Conservation (phyloP, 108 stramenopile species). For the Nitzschia inconspicua region DNA sequence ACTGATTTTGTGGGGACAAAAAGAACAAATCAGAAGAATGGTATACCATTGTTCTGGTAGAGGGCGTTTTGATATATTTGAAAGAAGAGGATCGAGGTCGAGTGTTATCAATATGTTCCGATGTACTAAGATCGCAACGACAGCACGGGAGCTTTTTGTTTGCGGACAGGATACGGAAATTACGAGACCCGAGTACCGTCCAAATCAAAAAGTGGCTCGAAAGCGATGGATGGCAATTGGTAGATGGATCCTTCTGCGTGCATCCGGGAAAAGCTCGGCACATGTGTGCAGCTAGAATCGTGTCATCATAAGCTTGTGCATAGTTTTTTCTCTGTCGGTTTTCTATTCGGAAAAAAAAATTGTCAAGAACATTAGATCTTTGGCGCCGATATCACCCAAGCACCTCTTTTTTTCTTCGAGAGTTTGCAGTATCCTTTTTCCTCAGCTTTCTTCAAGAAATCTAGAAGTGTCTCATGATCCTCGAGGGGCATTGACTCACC, state of each 20-base stretch:
- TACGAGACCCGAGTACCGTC: slow-evolving; percentile 46
- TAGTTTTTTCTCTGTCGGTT: too few relatives aligned
- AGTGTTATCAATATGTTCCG: slow-evolving; percentile 40
- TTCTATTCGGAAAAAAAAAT: too few relatives aligned
- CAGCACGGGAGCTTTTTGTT: slow-evolving; percentile 38
- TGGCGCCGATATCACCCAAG: too few relatives aligned
- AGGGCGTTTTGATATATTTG: slow-evolving; percentile 81
- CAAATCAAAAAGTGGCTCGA: slow-evolving; percentile 34
- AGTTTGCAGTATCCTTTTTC: too few relatives aligned
- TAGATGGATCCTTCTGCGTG: slow-evolving; percentile 39
- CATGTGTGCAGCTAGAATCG: slow-evolving; percentile 52
- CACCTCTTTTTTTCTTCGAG: too few relatives aligned
- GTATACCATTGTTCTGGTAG: slow-evolving; percentile 63
- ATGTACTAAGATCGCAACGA: slow-evolving; percentile 19
- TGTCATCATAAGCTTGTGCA: too few relatives aligned
- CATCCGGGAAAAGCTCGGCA: slow-evolving; percentile 75
- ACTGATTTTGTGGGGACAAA: slow-evolving; percentile 16
- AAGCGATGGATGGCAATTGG: slow-evolving; percentile 55
- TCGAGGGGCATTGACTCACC: too few relatives aligned
- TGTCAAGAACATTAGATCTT: too few relatives aligned
- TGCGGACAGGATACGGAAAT: slow-evolving; percentile 72
- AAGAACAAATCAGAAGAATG: slow-evolving; percentile 16
- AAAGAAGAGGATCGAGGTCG: slow-evolving; percentile 54
- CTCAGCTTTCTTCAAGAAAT: too few relatives aligned
- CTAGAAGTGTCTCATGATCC: too few relatives aligned